Conservation (phyloP, 2,329 filamentous ascomycete species). For the Nigrospora osmanthi region DNA sequence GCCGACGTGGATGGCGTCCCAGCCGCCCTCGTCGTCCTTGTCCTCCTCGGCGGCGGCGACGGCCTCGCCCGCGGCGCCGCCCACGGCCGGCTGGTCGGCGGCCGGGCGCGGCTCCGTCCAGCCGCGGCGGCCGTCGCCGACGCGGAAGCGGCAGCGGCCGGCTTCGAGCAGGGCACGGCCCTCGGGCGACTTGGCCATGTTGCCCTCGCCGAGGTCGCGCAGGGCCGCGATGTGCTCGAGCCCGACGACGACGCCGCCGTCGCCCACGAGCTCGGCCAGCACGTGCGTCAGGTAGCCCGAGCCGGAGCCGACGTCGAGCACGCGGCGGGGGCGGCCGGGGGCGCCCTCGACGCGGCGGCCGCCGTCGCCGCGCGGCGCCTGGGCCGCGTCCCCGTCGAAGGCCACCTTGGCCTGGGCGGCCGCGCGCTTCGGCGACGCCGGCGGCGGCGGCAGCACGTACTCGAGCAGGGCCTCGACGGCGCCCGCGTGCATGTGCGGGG, state of each 20-base stretch:
- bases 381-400: background rate
- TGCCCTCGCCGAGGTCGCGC: constrained; percentile 52
- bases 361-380: background rate
- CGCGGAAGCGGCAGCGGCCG: constrained; percentile 63
- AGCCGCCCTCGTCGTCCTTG: constrained; percentile 47
- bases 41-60: constrained; percentile 8
- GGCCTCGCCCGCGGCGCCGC: constrained; percentile 9
- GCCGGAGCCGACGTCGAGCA: constrained; percentile 69
- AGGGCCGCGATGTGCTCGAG: constrained; percentile 66
- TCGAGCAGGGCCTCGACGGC: constrained; percentile 42
- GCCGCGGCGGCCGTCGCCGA: constrained; percentile 66
- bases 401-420: background rate
- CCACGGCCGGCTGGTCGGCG: constrained; percentile 15
- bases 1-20: constrained; percentile 94
- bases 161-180: constrained; percentile 53
- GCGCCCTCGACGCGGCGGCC: background rate
- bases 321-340: constrained; percentile 29
- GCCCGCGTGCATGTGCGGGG: constrained; percentile 54
- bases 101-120: constrained; percentile 36
- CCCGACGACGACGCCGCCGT: constrained; percentile 50
- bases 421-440: constrained; percentile 15
- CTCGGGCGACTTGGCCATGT: constrained; percentile 55
- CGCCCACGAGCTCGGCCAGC: constrained; percentile 67
- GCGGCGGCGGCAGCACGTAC: constrained; percentile 28
- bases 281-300: constrained; percentile 84